phyloP scores from a whole-genome alignment of 257 asterid genomes.

The Nicotiana paniculata region DNA sequence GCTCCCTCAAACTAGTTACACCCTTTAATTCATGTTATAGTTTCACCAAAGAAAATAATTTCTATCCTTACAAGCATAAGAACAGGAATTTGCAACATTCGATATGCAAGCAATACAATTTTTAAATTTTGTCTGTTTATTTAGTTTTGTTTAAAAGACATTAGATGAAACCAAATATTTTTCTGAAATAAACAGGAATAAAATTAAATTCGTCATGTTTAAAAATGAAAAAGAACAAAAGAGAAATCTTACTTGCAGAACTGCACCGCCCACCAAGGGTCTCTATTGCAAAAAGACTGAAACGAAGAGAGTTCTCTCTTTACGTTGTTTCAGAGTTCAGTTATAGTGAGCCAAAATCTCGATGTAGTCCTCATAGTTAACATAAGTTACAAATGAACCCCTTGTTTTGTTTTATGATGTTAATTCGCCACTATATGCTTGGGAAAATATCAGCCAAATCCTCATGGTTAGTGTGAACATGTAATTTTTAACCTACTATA shows the following conservation, averaged over 20 bases:
- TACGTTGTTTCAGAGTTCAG: not conserved
- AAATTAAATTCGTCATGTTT: not conserved
- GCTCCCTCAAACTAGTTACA: not conserved
- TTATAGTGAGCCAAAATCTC: not conserved
- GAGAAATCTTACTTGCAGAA: not conserved
- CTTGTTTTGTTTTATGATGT: not conserved
- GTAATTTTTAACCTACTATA: too few relatives aligned
- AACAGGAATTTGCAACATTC: not conserved
- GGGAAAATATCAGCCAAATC: not conserved
- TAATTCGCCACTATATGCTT: not conserved
- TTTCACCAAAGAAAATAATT: not conserved
- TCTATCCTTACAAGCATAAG: not conserved
- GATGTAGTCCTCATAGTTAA: not conserved
- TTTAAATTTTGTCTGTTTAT: not conserved
- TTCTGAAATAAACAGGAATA: not conserved
- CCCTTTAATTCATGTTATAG: not conserved
- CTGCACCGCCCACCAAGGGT: not conserved
- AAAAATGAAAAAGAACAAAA: not conserved
- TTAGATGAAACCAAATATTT: not conserved
- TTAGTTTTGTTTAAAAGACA: not conserved
- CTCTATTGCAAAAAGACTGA: not conserved
- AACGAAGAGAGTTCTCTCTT: not conserved
- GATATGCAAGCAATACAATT: not conserved
- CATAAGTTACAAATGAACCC: not conserved
- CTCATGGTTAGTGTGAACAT: not conserved